A percentile compares a stretch with the other conserved stretches of the same genome.
phyloP scores from a whole-genome alignment of 371 early-diverging fungal species.

The Mortierella polycephala region DNA sequence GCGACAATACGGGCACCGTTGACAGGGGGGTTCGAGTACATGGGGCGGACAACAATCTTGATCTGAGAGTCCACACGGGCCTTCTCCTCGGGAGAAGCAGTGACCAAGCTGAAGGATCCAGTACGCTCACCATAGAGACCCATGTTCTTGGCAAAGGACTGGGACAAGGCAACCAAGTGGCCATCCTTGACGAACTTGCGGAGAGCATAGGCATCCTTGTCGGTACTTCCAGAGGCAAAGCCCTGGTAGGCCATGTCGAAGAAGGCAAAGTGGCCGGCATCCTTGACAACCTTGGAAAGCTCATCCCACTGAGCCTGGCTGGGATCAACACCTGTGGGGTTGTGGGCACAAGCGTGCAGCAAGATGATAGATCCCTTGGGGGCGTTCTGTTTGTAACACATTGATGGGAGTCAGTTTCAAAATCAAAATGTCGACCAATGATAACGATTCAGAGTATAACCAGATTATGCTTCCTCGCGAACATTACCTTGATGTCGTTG shows the following conservation, averaged over 20 bases:
- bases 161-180: slow-evolving; percentile 86
- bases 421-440: neutral
- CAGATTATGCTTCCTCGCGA: neutral
- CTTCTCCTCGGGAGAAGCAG: slow-evolving; percentile 81
- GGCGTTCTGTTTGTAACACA: slow-evolving; percentile 62
- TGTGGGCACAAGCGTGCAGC: slow-evolving; percentile 98
- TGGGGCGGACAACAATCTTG: slow-evolving; percentile 95
- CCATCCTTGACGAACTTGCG: slow-evolving; percentile 92
- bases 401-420: neutral
- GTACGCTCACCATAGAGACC: slow-evolving; percentile 99
- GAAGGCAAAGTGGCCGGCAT: slow-evolving; percentile 89
- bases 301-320: slow-evolving; percentile 92
- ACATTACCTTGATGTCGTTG: slow-evolving; percentile 81
- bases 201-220: slow-evolving; percentile 93
- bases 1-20: slow-evolving; percentile 95
- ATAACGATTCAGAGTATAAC: neutral
- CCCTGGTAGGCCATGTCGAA: slow-evolving; percentile 99
- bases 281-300: slow-evolving; percentile 84
- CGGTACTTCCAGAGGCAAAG: slow-evolving; percentile 95
- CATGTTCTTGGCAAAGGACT: slow-evolving; percentile 99
- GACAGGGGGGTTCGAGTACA: slow-evolving; percentile 98
- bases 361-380: slow-evolving; percentile 92
- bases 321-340: slow-evolving; percentile 99
- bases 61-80: slow-evolving; percentile 92
- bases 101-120: slow-evolving; percentile 93